Conservation (phyloP, 345 rosid species). For the Punica granatum region DNA sequence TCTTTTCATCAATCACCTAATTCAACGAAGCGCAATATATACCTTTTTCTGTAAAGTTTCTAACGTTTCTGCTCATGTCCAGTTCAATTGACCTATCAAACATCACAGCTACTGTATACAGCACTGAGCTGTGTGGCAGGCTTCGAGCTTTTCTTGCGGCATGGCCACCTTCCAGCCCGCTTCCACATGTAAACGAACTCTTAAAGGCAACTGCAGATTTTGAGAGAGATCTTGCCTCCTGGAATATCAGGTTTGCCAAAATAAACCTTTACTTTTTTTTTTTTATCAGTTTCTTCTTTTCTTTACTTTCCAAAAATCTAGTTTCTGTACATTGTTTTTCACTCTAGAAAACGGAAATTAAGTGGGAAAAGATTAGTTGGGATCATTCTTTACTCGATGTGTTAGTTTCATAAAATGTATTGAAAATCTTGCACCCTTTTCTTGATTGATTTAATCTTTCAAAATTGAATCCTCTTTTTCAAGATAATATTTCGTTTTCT, state of each 20-base stretch:
- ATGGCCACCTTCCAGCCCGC: conserved; percentile 85
- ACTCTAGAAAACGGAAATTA: conserved; percentile 4
- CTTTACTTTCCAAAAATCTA: too few species aligned
- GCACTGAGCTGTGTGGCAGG: conserved; percentile 65
- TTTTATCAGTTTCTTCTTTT: not conserved
- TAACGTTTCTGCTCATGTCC: conserved; percentile 21
- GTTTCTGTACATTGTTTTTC: too few species aligned
- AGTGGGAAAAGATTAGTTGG: too few species aligned
- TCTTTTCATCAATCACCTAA: too few species aligned
- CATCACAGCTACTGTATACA: conserved; percentile 74
- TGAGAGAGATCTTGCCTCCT: conserved; percentile 70
- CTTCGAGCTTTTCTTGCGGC: conserved; percentile 71
- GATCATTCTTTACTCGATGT: too few species aligned
- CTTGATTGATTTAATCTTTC: too few species aligned
- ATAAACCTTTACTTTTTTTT: not conserved
- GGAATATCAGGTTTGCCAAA: conserved; percentile 72
- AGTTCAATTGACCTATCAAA: conserved; percentile 87
- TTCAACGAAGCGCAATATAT: not conserved
- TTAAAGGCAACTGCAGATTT: conserved; percentile 77
- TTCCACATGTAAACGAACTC: conserved; percentile 77
- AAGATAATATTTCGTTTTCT: not conserved
- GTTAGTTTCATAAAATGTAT: too few species aligned
- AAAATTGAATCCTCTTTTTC: too few species aligned
- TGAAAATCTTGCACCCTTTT: too few species aligned
- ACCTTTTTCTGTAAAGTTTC: conserved; percentile 6